Evolutionary conservation across 768 basidiomycete genomes (phyloP), one percentile per base, ranked within the genome.

Genomic region (Kwoniella dejecticola): DNA sequence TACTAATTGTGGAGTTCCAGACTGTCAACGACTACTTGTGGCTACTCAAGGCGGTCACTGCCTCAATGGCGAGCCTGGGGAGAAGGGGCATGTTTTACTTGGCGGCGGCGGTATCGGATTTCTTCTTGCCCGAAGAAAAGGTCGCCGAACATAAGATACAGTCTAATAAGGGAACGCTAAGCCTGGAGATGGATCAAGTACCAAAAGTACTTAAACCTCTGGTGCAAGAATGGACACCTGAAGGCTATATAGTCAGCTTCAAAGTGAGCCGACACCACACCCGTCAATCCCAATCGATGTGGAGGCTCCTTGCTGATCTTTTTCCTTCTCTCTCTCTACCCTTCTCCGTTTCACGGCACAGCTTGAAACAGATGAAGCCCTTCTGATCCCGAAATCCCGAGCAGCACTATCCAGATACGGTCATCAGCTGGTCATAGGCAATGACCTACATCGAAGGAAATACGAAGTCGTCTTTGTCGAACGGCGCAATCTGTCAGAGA

Each of bases 111-210:
- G 96, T 98, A 48, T 93, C 90, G 79, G 96, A 99, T 79, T 99
- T 99, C 78, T 99, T 95, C 83, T 81, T 99, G 30, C 96, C 95
- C 0, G 83, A 86, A 58, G 89, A 94, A 73, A 89, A 86, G 77
- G 85, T 98, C 87, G 95, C 91, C 1, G 92, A 91, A 80, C 96
- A 99, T 81, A 99, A 99, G 81, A 98, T 99, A 36, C 95, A 98
- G 74, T 96, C 93, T 0, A 90, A 91, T 27, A 93, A 95, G 75
- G 95, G 94, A 1, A 94, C 88, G 67, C 81, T 98, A 24, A 85
- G 86, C 46, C 89, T 98, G 57, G 94, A 98, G 79, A 99, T 98
- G 96, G 96, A 99, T 74, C 93, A 97, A 77, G 94, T 98, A 0
- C 96, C 96, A 7, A 99, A 99, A 80, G 88, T 97, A 33, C 81